These are phyloP conservation scores for Fusarium veterinarium DNA, from an alignment of 2,329 filamentous ascomycete genomes.

Conservation along the genomic window DNA sequence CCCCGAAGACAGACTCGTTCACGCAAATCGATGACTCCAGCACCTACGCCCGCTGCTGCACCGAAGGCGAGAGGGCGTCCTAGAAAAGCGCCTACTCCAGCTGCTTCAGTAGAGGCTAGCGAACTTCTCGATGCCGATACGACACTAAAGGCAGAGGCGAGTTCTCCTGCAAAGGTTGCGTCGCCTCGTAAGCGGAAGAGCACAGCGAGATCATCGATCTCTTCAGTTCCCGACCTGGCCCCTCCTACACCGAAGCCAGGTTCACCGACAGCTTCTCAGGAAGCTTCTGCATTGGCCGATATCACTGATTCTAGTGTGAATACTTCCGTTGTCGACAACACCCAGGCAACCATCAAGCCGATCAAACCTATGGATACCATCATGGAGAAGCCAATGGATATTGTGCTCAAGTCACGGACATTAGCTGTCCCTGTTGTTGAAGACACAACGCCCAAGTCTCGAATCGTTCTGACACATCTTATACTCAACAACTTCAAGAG, in stretches of 20 bases:
- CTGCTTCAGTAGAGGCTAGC: conserved; percentile 50
- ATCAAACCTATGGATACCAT: conserved; percentile 81
- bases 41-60: conserved; percentile 61
- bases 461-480: conserved; percentile 92
- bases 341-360: conserved; percentile 67
- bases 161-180: conserved; percentile 52
- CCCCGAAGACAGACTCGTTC: conserved; percentile 62
- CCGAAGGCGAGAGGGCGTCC: conserved; percentile 54
- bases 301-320: conserved; percentile 77
- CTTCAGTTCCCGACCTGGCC: conserved; percentile 53
- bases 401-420: conserved; percentile 86
- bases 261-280: conserved; percentile 66
- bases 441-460: conserved; percentile 80
- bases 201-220: conserved; percentile 55
- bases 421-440: conserved; percentile 76
- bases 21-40: conserved; percentile 56
- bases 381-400: conserved; percentile 92
- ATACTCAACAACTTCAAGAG: conserved; percentile 98
- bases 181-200: conserved; percentile 78
- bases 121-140: conserved; percentile 50
- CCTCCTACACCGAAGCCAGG: conserved; percentile 64
- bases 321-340: conserved; percentile 45
- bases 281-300: conserved; percentile 74
- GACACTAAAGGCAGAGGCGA: conserved; percentile 49
- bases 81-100: conserved; percentile 55